These are phyloP conservation scores for Trypethelium eluteriae DNA, from an alignment of 495 filamentous ascomycete species.

Conservation along the genomic window DNA sequence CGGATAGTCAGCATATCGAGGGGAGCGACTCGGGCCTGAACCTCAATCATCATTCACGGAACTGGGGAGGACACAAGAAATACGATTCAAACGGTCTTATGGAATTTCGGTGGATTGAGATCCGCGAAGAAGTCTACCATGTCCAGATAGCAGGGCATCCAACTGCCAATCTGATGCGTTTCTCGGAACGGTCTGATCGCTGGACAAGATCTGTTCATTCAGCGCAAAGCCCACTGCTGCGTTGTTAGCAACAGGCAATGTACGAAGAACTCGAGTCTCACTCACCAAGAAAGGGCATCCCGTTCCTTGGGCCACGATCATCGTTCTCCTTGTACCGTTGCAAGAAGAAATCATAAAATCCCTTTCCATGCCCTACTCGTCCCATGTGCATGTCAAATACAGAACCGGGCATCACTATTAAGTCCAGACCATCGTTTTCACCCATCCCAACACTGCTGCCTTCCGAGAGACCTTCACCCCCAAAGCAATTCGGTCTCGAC, in stretches of 20 bases:
- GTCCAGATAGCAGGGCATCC: slow-evolving; percentile 59
- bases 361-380: slow-evolving; percentile 87
- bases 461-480: slow-evolving; percentile 40
- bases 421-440: slow-evolving; percentile 52
- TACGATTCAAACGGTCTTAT: slow-evolving; percentile 17
- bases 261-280: slow-evolving; percentile 9
- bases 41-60: neutral
- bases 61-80: neutral
- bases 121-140: slow-evolving; percentile 33
- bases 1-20: neutral
- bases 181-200: slow-evolving; percentile 56
- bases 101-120: neutral
- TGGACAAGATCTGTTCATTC: slow-evolving; percentile 71
- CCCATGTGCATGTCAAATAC: slow-evolving; percentile 73
- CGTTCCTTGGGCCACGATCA: slow-evolving; percentile 29
- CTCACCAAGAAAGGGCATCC: slow-evolving; percentile 61
- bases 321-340: slow-evolving; percentile 50
- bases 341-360: slow-evolving; percentile 93
- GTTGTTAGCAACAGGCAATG: neutral
- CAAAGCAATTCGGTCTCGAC: slow-evolving; percentile 60
- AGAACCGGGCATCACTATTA: slow-evolving; percentile 89
- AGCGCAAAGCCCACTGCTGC: slow-evolving; percentile 68
- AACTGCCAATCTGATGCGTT: slow-evolving; percentile 57
- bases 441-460: slow-evolving; percentile 20
- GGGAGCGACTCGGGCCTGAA: neutral